Evolutionary conservation across 2,329 filamentous ascomycete genomes (phyloP), one percentile per base, ranked within the genome.

Genomic region (Venturia oleaginea): DNA sequence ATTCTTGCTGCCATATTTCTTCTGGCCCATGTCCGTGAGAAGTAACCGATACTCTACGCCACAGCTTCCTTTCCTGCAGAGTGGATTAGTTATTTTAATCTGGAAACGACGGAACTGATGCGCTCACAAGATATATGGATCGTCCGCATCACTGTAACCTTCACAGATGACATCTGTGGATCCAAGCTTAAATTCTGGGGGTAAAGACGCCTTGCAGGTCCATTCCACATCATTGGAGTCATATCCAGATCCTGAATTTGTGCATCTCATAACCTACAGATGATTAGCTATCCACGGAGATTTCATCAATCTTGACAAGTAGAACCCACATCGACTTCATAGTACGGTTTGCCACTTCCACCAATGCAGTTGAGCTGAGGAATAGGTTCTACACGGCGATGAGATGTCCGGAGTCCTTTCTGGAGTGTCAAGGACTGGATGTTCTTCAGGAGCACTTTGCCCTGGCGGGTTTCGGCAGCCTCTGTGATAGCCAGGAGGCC

Each of bases 111-210:
- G 11, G 22, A 22, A 51, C 1, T 27, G 3, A 22, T 27, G 22
- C 34, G 34, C 51, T 57, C 10, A 57, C 51, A 97, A 78, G n/a
- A 97, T 84, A 74, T 91, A 95, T 0, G 86, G 85, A 74, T 97
- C 94, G 59, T 93, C 85, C 0, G 87, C 77, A 17, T 79, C 81
- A 65, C 84, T 79, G 77, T 96, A 97, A 13, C 94, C 93, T 73
- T 99, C 93, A 75, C 94, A 99, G 13, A 92, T 80, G 64, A 97
- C 93, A 67, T 97, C 92, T 13, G 93, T 97, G 67, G 84, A 83
- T 65, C 91, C 92, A 34, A 97, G 84, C 75, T 87, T 88, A 76
- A 87, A 86, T 68, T 87, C 85, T 13, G 79, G 74, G 0, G 85
- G 85, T 0, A 87, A 74, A 2, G 79, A 78, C 5, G 85, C 84